phyloP scores from a whole-genome alignment of 371 early-diverging fungal species.

The Syncephalastrum racemosum region DNA sequence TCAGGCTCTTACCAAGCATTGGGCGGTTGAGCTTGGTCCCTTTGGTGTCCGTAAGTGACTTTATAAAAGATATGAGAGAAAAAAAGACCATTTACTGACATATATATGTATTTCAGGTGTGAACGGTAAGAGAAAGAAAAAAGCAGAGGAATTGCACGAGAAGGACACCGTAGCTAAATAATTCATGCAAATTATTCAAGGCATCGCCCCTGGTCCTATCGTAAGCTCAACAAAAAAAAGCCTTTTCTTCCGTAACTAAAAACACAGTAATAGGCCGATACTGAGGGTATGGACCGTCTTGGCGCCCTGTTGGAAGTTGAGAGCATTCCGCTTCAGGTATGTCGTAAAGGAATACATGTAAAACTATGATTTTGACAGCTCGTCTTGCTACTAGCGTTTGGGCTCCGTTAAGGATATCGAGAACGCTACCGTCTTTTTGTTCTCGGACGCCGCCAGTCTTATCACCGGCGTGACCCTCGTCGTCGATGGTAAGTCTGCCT shows the following conservation, averaged over 20 bases:
- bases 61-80: no score
- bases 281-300: conserved; percentile 41
- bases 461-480: conserved; percentile 64
- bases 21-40: conserved; percentile 55
- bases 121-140: no score
- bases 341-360: background rate
- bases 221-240: conserved; percentile 13
- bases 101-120: no score
- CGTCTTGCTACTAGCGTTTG: conserved; percentile 29
- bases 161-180: background rate
- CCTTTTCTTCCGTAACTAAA: no score
- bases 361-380: background rate
- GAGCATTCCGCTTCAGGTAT: conserved; percentile 37
- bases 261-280: no score
- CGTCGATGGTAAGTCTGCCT: conserved; percentile 62
- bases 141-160: no score
- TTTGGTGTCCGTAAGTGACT: conserved; percentile 45
- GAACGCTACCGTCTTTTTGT: conserved; percentile 70
- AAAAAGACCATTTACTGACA: no score
- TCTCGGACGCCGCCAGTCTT: conserved; percentile 61
- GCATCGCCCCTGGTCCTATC: conserved; percentile 54
- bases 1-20: conserved; percentile 53
- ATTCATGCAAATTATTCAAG: conserved; percentile 5
- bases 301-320: conserved; percentile 21
- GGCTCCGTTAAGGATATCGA: conserved; percentile 71